Percentiles rank a stretch among this genome's conserved stretches.
These are phyloP conservation scores for Prunus mira DNA, from an alignment of 306 rosid genomes.

Conservation along the genomic window DNA sequence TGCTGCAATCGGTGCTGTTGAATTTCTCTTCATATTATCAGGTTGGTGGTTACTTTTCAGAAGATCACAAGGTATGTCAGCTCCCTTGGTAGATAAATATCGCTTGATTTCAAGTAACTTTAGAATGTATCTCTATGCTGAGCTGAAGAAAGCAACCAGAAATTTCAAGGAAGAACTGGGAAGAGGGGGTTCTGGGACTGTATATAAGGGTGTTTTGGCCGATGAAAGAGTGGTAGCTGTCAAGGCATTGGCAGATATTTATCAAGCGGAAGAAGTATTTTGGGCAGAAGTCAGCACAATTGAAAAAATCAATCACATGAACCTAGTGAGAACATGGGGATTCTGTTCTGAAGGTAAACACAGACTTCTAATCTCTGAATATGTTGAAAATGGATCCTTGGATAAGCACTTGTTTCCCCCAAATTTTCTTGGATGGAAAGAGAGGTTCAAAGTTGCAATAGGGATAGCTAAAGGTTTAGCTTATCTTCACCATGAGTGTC, in stretches of 20 bases:
- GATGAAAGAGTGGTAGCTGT: slow-evolving; percentile 34
- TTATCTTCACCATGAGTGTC: slow-evolving; percentile 54
- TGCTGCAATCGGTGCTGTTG: neutral
- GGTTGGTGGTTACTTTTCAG: slow-evolving; percentile 14
- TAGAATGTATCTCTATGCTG: slow-evolving; percentile 27
- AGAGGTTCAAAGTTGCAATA: slow-evolving; percentile 31
- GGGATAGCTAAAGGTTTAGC: slow-evolving; percentile 43
- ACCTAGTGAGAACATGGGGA: slow-evolving; percentile 41
- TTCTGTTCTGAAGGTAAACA: slow-evolving; percentile 45
- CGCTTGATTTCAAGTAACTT: neutral
- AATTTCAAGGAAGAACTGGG: slow-evolving; percentile 45
- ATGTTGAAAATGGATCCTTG: slow-evolving; percentile 41
- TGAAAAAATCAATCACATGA: slow-evolving; percentile 19
- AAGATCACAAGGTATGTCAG: neutral
- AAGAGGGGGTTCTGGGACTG: slow-evolving; percentile 38
- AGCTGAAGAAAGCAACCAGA: slow-evolving; percentile 41
- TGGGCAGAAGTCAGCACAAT: slow-evolving; percentile 48
- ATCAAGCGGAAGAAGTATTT: slow-evolving; percentile 42
- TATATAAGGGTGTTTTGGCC: slow-evolving; percentile 33
- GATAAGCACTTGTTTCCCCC: slow-evolving; percentile 22
- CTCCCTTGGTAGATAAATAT: neutral
- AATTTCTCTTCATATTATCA: neutral
- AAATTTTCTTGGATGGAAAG: slow-evolving; percentile 30
- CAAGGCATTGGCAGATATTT: slow-evolving; percentile 27
- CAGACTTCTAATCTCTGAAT: slow-evolving; percentile 43